phyloP scores from a whole-genome alignment of 495 filamentous ascomycete species.

The Aspergillus coremiiformis region DNA sequence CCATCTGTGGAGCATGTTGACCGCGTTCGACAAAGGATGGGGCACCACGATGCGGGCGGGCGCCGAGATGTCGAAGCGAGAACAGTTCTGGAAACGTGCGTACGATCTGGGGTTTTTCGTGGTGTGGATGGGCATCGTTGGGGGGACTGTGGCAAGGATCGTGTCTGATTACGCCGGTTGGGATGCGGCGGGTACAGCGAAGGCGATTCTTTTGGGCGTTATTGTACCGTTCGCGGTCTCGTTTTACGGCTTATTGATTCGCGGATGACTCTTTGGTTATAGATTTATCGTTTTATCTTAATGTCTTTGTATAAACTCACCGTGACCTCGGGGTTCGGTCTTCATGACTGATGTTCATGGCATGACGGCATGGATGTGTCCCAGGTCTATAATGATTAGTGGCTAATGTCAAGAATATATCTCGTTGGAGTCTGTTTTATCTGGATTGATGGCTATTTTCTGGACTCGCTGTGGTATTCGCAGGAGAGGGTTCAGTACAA shows the following conservation, averaged over 20 bases:
- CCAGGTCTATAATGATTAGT: no score
- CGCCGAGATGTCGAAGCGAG: constrained; percentile 13
- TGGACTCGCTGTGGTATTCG: no score
- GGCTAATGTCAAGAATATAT: no score
- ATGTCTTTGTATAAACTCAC: no score
- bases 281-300: no score
- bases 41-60: constrained; percentile 26
- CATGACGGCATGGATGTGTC: no score
- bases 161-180: constrained; percentile 11
- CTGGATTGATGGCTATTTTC: no score
- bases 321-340: no score
- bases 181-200: constrained; percentile 5
- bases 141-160: constrained; percentile 14
- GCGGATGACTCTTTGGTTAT: not conserved
- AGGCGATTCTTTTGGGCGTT: constrained; percentile 12
- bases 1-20: constrained; percentile 26
- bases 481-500: no score
- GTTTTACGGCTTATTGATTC: constrained; percentile 18
- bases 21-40: constrained; percentile 27
- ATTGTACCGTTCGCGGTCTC: constrained; percentile 12
- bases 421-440: no score
- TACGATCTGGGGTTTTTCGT: constrained; percentile 25
- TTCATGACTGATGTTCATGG: no score
- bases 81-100: constrained; percentile 18
- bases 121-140: constrained; percentile 23